These are phyloP conservation scores for Xylariales sp. DNA, from an alignment of 2,329 filamentous ascomycete species.

Conservation along the genomic window DNA sequence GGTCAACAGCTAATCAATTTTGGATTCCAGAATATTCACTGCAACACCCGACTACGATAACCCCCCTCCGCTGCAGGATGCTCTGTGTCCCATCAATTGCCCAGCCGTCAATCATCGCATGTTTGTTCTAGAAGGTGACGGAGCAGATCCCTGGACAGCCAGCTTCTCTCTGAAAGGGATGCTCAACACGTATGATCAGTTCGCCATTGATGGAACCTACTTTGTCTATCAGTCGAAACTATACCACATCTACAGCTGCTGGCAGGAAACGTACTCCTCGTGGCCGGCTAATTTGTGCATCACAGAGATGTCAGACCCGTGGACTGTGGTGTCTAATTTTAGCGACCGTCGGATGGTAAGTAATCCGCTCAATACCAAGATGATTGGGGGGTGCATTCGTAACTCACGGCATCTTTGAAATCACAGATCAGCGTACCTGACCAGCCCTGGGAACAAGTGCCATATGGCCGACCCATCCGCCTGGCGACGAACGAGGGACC, in stretches of 20 bases:
- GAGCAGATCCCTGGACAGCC: slow-evolving; percentile 27
- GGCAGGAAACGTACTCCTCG: slow-evolving; percentile 27
- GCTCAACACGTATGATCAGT: slow-evolving; percentile 30
- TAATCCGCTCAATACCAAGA: not conserved
- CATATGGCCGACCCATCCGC: slow-evolving; percentile 26
- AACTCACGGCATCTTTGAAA: too few species aligned
- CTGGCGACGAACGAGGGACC: slow-evolving; percentile 31
- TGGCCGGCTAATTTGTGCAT: slow-evolving; percentile 32
- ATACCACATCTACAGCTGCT: slow-evolving; percentile 32
- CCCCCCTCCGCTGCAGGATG: slow-evolving; percentile 26
- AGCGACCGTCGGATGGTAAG: slow-evolving; percentile 22
- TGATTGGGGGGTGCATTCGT: too few species aligned
- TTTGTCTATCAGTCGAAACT: slow-evolving; percentile 22
- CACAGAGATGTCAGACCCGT: slow-evolving; percentile 28
- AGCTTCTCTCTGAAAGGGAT: slow-evolving; percentile 25
- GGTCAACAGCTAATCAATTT: too few species aligned
- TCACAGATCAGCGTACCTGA: slow-evolving; percentile 25
- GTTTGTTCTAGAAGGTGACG: slow-evolving; percentile 27
- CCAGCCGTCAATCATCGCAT: slow-evolving; percentile 31
- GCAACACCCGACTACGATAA: slow-evolving; percentile 28
- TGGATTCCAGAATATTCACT: slow-evolving; percentile 27
- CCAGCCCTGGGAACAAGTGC: slow-evolving; percentile 30
- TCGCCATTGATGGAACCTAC: slow-evolving; percentile 31
- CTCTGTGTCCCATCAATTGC: slow-evolving; percentile 28
- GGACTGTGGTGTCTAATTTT: slow-evolving; percentile 26